Conservation (phyloP, 495 filamentous ascomycete species). For the Daldinia caldariorum region DNA sequence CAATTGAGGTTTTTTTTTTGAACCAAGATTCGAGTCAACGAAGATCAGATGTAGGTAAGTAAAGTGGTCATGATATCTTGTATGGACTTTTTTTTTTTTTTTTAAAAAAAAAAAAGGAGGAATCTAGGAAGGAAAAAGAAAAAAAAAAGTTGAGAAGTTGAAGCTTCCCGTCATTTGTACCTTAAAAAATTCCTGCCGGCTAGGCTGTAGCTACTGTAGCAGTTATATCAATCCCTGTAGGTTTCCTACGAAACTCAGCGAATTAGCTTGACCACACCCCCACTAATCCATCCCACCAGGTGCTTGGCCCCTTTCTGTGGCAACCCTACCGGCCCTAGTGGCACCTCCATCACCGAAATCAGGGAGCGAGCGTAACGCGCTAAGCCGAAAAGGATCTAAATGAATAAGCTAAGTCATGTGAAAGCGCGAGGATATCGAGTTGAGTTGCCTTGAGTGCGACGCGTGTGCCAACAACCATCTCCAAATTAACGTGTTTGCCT, state of each 20-base stretch:
- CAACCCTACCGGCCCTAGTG: conserved; percentile 9
- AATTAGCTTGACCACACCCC: conserved; percentile 7
- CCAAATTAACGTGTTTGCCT: conserved; percentile 50
- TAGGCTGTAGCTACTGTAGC: background rate
- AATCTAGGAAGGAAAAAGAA: background rate
- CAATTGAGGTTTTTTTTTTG: background rate
- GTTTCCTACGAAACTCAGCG: background rate
- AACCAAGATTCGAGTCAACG: background rate
- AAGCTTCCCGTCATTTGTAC: background rate
- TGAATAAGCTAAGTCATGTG: conserved; percentile 43
- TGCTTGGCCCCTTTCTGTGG: conserved; percentile 13
- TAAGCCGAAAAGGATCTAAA: conserved; percentile 38
- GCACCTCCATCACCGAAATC: conserved; percentile 32
- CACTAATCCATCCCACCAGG: conserved; percentile 11
- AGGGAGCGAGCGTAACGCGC: conserved; percentile 20
- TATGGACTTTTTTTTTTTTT: background rate
- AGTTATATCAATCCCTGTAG: background rate
- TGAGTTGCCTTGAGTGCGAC: conserved; percentile 37
- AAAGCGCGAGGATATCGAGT: conserved; percentile 46
- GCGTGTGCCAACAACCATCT: conserved; percentile 49
- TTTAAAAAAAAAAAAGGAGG: too few relatives aligned
- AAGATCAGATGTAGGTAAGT: background rate
- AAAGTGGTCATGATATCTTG: background rate
- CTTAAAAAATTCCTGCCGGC: background rate
- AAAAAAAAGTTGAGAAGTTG: background rate